Evolutionary conservation across 2,329 filamentous ascomycete species (phyloP).

Genomic region (Cladosporium colombiae): DNA sequence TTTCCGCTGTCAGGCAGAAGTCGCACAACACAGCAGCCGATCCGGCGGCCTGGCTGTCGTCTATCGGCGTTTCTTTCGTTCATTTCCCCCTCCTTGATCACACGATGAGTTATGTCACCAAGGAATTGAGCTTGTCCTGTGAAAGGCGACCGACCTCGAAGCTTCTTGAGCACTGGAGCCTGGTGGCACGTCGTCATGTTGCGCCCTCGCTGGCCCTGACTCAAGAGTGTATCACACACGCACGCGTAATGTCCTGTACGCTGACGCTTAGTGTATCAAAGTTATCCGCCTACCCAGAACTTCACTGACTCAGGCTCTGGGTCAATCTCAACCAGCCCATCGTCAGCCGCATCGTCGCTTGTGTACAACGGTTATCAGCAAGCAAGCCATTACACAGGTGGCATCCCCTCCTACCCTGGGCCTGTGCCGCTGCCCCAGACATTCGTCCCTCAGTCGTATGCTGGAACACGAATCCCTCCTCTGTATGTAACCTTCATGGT

Average conservation of each 20-base stretch:
- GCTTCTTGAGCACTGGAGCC: not conserved
- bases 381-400: slow-evolving; percentile 40
- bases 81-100: slow-evolving; percentile 19
- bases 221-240: not conserved
- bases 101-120: slow-evolving; percentile 19
- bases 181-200: slow-evolving; percentile 14
- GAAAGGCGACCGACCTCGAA: slow-evolving; percentile 9
- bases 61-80: slow-evolving; percentile 18
- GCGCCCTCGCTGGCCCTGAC: slow-evolving; percentile 9
- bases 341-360: slow-evolving; percentile 53
- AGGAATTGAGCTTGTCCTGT: slow-evolving; percentile 9
- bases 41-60: slow-evolving; percentile 6
- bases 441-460: slow-evolving; percentile 43
- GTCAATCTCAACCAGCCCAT: slow-evolving; percentile 55
- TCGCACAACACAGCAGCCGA: slow-evolving; percentile 23
- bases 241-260: slow-evolving; percentile 16
- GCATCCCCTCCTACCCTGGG: slow-evolving; percentile 34
- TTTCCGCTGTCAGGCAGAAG: slow-evolving; percentile 24
- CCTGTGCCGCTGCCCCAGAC: slow-evolving; percentile 39
- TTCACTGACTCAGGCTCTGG: slow-evolving; percentile 59
- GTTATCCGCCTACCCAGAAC: slow-evolving; percentile 53
- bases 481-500: slow-evolving; percentile 45
- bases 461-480: slow-evolving; percentile 43
- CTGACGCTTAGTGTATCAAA: slow-evolving; percentile 33
- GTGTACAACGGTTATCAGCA: slow-evolving; percentile 41